Evolutionary conservation across 225 moss, liverwort and hornwort genomes (phyloP).

Genomic region (Antitrichia curtipendula): DNA sequence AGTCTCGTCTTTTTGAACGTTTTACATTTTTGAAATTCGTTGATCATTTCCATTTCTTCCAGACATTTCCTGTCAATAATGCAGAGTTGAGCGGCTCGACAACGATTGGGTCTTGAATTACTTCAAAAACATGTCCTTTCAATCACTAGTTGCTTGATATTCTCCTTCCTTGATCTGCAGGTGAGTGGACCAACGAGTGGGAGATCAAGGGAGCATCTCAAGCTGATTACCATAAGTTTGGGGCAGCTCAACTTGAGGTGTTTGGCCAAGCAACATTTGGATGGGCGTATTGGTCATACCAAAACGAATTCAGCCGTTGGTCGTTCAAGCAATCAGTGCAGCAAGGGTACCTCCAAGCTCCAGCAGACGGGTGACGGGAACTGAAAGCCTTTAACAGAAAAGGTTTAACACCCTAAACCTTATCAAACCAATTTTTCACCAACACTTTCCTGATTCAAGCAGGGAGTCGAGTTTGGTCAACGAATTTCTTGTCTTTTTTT

Average conservation of each 20-base stretch:
- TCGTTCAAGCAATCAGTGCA: constrained; percentile 34
- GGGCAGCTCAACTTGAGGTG: constrained; percentile 27
- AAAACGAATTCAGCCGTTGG: constrained; percentile 25
- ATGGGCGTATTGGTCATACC: constrained; percentile 35
- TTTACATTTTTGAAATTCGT: not conserved
- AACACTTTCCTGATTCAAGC: not conserved
- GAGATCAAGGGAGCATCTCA: constrained; percentile 14
- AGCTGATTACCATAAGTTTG: constrained; percentile 28
- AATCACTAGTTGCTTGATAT: not conserved
- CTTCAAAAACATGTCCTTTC: not conserved
- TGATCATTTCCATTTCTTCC: not conserved
- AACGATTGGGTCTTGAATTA: not conserved
- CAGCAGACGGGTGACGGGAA: not conserved
- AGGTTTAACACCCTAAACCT: too few species aligned
- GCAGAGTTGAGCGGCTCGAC: not conserved
- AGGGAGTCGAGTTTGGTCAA: not conserved
- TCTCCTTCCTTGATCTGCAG: not conserved
- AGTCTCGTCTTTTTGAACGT: too few species aligned
- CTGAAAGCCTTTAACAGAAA: not conserved
- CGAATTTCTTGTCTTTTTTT: not conserved
- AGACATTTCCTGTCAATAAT: too few species aligned
- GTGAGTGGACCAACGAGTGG: constrained; percentile 51
- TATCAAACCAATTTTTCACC: not conserved
- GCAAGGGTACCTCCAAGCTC: constrained; percentile 18
- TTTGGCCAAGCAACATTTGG: constrained; percentile 39